Conservation (phyloP, 805 yeast species). For the Kodamaea fukazawae region DNA sequence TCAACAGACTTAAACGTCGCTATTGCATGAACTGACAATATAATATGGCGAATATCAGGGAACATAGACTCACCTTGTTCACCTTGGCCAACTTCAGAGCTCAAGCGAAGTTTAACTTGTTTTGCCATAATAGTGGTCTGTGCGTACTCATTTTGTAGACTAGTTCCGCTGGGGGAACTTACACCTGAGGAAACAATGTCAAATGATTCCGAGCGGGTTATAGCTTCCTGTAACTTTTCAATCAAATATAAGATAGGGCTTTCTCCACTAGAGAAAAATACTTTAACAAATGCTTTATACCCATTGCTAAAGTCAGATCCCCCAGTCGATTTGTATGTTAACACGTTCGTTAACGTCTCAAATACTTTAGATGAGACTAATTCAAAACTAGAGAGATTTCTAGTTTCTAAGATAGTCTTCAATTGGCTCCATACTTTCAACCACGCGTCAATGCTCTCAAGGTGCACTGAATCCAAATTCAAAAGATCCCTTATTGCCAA, state of each 20-base stretch:
- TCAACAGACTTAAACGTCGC: constrained; percentile 57
- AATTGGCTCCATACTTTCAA: constrained; percentile 20
- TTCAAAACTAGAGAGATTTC: constrained; percentile 66
- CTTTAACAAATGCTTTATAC: constrained; percentile 42
- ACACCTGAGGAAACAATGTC: constrained; percentile 54
- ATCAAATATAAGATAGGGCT: constrained; percentile 44
- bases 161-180: constrained; percentile 1
- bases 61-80: constrained; percentile 7
- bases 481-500: constrained; percentile 11
- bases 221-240: constrained; percentile 63
- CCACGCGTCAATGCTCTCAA: constrained; percentile 37
- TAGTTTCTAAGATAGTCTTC: constrained; percentile 2
- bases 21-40: constrained; percentile 55
- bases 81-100: constrained; percentile 15
- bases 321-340: constrained; percentile 21
- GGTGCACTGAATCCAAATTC: constrained; percentile 3
- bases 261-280: constrained; percentile 31
- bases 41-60: constrained; percentile 26
- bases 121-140: constrained; percentile 65
- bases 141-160: constrained; percentile 14
- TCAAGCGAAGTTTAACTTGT: constrained; percentile 61
- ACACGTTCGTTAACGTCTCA: constrained; percentile 36
- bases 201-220: constrained; percentile 72
- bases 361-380: constrained; percentile 67
- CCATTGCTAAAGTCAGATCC: constrained; percentile 32